Evolutionary conservation across 371 early-diverging fungal genomes (phyloP).

Genomic region (Mucor ambiguus): DNA sequence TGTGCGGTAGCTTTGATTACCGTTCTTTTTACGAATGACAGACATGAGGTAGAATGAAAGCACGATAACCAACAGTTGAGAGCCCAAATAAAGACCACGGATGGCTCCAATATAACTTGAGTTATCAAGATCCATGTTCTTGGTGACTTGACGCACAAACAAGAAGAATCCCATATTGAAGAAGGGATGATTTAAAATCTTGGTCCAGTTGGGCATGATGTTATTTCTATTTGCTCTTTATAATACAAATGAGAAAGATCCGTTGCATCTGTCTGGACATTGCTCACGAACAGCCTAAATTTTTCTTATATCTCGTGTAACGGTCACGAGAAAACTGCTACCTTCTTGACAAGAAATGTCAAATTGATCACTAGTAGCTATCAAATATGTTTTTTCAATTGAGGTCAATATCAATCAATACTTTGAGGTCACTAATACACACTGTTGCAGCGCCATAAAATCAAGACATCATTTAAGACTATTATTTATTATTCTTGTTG

Average conservation of each 20-base stretch:
- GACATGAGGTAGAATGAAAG: constrained; percentile 39
- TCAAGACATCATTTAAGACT: too few relatives aligned
- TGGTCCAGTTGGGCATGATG: constrained; percentile 19
- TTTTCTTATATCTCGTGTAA: not conserved
- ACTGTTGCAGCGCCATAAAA: too few relatives aligned
- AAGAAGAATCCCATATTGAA: constrained; percentile 41
- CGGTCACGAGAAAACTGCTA: not conserved
- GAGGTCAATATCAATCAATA: too few relatives aligned
- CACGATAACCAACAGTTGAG: constrained; percentile 32
- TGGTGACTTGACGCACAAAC: constrained; percentile 36
- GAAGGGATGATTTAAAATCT: constrained; percentile 17
- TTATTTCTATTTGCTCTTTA: not conserved
- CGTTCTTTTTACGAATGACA: constrained; percentile 42
- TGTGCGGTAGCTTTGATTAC: constrained; percentile 17
- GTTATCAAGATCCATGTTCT: constrained; percentile 34
- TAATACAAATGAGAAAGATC: not conserved
- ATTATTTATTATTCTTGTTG: too few relatives aligned
- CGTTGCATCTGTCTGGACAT: not conserved
- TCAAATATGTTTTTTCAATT: too few relatives aligned
- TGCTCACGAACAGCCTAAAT: not conserved
- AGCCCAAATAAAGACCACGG: constrained; percentile 35
- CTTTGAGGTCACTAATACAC: too few relatives aligned
- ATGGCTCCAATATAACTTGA: constrained; percentile 24
- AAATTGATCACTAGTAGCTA: too few relatives aligned
- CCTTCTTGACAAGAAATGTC: not conserved